Percentiles rank a stretch among this genome's conserved stretches.
phyloP scores from a whole-genome alignment of 768 basidiomycete genomes.

The Kwoniella dejecticola region DNA sequence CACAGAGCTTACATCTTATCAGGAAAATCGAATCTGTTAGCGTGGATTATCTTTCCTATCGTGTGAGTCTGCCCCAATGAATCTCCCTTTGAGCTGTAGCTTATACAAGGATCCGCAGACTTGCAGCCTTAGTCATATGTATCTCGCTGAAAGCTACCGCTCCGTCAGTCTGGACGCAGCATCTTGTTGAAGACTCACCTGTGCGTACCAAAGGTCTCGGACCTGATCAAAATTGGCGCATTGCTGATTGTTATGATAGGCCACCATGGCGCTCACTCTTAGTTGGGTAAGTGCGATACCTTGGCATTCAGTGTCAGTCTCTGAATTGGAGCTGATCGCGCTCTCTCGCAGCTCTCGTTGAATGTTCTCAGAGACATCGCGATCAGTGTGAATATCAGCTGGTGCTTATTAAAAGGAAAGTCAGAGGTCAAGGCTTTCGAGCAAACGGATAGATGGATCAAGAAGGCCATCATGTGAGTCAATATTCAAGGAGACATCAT shows the following conservation, averaged over 20 bases:
- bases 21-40: constrained; percentile 1
- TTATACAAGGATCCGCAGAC: too few species aligned
- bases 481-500: too few species aligned
- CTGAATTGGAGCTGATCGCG: neutral
- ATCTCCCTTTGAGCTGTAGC: neutral
- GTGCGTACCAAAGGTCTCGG: neutral
- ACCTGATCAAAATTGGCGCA: neutral
- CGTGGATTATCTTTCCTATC: neutral
- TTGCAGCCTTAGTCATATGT: neutral
- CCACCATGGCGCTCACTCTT: neutral
- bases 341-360: neutral
- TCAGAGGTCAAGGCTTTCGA: neutral
- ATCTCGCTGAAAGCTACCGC: constrained; percentile 2
- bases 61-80: neutral
- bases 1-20: constrained; percentile 10
- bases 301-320: too few species aligned
- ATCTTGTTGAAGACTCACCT: neutral
- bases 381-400: constrained; percentile 5
- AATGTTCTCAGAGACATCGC: constrained; percentile 1
- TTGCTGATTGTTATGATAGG: neutral
- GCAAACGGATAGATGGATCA: constrained; percentile 3
- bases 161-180: neutral
- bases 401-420: neutral
- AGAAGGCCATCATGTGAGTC: constrained; percentile 15
- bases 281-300: neutral